phyloP scores from a whole-genome alignment of 2,329 filamentous ascomycete species.

The Hypoxylon sp. region DNA sequence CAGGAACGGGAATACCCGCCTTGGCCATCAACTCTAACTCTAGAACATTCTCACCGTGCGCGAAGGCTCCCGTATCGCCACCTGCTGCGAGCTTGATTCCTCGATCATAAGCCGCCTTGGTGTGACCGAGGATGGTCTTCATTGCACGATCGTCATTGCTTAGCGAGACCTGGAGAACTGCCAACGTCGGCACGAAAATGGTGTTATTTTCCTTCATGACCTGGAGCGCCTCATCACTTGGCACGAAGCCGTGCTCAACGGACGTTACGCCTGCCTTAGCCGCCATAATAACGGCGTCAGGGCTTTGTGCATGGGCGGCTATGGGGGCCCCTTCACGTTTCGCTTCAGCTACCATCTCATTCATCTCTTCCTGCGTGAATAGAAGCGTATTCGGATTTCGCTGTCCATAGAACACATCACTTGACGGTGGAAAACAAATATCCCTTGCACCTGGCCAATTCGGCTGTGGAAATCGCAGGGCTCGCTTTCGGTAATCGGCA shows the following conservation, averaged over 20 bases:
- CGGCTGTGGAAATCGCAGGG: conserved; percentile 59
- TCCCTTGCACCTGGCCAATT: conserved; percentile 50
- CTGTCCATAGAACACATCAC: conserved; percentile 39
- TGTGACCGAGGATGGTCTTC: conserved; percentile 56
- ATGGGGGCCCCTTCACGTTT: conserved; percentile 59
- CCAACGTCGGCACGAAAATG: conserved; percentile 68
- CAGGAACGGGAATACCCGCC: conserved; percentile 64
- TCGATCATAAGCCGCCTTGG: conserved; percentile 61
- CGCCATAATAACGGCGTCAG: conserved; percentile 62
- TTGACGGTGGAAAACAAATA: conserved; percentile 56
- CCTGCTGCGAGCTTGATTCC: conserved; percentile 67
- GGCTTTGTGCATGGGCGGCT: conserved; percentile 60
- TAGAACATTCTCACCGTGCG: conserved; percentile 66
- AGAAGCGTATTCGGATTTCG: conserved; percentile 61
- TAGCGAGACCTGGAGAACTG: conserved; percentile 58
- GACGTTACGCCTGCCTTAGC: conserved; percentile 62
- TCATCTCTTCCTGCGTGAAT: conserved; percentile 66
- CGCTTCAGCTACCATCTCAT: conserved; percentile 65
- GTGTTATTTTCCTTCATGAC: conserved; percentile 61
- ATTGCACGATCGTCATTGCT: conserved; percentile 50
- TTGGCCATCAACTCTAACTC: conserved; percentile 69
- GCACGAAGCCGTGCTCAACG: conserved; percentile 63
- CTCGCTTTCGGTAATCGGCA: conserved; percentile 63
- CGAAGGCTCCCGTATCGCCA: conserved; percentile 68
- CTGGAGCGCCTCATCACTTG: conserved; percentile 58